Base-by-base conservation (phyloP, 371 early-diverging fungal genomes). In the Dinochytrium kinnereticum region DNA sequence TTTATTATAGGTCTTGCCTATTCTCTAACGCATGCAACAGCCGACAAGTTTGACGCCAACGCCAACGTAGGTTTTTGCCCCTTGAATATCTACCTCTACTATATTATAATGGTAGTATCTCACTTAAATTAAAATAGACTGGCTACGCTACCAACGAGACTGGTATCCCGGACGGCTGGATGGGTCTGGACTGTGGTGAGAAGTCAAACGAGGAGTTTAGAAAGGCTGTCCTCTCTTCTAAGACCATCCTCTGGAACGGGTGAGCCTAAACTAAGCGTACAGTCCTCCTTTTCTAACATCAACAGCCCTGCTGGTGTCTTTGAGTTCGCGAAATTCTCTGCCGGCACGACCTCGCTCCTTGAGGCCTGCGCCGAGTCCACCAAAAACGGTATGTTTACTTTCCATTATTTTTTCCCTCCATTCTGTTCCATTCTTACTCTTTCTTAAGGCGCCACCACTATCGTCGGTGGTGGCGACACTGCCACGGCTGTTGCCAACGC, bases 231-330 rank as follows among this genome's bases (percentile, higher is more conserved):
- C 73, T 85, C 70, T 74, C 80, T 30, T 83, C 96, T 80, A 95
- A 95, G 89, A 95, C 96, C 57, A 94, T 98, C 76, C 92, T 99
- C 72, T 99, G 99, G 99, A 99, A 99, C 88, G 99, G 97, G 83
- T 84, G 73, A 40, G 74, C 30, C 10, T n/a, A n/a, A n/a, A n/a
- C n/a, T n/a, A n/a, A 49, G 1, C 30, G 40, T 72, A 1, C 57
- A 31, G n/a, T n/a, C 0, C 15, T 30, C 37, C 49, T 38, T 17
- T 1, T 34, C 71, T 2, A 50, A 17, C 57, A 40, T 37, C 67
- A n/a, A n/a, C 44, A 80, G 90, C 21, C 98, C 98, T 51, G 90
- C 94, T 70, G 99, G 99, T 80, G 98, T 98, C 67, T 99, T 98
- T 85, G 99, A 99, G 89, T 95, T 95, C 75, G 93, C 91, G 40